A percentile compares a stretch with the other conserved stretches of the same genome.
These are phyloP conservation scores for Phyllosticta citribraziliensis DNA, from an alignment of 2,329 filamentous ascomycete genomes.

Conservation along the genomic window DNA sequence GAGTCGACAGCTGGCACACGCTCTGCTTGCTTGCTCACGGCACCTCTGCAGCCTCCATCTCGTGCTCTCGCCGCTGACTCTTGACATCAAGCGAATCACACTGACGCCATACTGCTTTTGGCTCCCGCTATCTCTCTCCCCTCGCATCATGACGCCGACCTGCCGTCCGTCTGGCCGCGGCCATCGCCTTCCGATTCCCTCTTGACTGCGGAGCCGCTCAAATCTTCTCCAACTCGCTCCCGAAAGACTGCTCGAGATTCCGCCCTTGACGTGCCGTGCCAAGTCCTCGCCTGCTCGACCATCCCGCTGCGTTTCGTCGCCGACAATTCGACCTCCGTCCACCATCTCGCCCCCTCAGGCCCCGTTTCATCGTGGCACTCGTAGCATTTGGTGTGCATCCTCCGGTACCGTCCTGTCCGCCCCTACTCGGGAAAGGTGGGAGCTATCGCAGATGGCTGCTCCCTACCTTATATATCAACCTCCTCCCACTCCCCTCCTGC, in stretches of 20 bases:
- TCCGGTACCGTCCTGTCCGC: background rate
- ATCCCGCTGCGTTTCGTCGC: background rate
- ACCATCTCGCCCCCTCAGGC: background rate
- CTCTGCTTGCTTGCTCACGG: background rate
- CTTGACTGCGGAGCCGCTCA: background rate
- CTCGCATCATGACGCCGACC: background rate
- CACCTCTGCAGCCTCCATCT: background rate
- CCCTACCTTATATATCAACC: background rate
- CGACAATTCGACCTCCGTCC: background rate
- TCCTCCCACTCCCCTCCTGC: background rate
- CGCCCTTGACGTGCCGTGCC: background rate
- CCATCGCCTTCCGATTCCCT: background rate
- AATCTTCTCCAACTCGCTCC: background rate
- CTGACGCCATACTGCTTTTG: background rate
- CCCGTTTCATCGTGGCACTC: background rate
- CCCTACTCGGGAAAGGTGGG: background rate
- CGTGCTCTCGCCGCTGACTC: background rate
- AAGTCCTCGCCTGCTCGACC: background rate
- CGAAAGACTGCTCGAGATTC: background rate
- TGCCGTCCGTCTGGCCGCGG: slow-evolving; percentile 1
- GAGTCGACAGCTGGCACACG: background rate
- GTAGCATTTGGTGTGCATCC: background rate
- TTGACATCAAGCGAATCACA: background rate
- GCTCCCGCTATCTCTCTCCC: no score
- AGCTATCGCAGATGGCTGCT: background rate